phyloP scores from a whole-genome alignment of 306 rosid genomes.

The Senna tora region DNA sequence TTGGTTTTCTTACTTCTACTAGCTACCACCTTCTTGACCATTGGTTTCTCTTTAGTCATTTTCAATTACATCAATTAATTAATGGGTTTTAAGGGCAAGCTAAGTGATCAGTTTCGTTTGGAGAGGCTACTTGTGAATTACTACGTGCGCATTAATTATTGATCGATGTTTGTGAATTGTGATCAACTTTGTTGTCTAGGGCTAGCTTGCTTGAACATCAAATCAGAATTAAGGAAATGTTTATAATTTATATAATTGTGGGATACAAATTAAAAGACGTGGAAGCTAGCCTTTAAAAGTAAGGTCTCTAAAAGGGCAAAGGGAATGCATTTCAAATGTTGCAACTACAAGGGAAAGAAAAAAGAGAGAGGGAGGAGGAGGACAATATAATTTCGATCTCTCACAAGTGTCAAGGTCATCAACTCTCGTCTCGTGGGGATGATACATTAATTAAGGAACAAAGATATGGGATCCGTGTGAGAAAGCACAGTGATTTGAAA shows the following conservation, averaged over 20 bases:
- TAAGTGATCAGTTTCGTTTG: no score
- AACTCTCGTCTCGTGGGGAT: no score
- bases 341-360: constrained; percentile 3
- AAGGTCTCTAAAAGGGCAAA: constrained; percentile 11
- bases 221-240: constrained; percentile 34
- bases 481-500: constrained; percentile 11
- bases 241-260: not conserved
- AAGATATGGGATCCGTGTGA: not conserved
- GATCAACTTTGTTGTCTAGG: constrained; percentile 29
- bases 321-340: constrained; percentile 31
- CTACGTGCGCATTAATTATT: constrained; percentile 24
- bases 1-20: constrained; percentile 15
- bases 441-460: not conserved
- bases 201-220: constrained; percentile 53
- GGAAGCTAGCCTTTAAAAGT: not conserved
- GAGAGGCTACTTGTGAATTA: no score
- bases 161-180: no score
- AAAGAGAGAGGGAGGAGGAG: not conserved
- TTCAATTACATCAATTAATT: no score
- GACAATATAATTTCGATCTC: no score
- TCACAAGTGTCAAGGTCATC: constrained; percentile 13
- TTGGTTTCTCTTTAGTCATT: constrained; percentile 35
- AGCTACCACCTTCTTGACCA: constrained; percentile 46
- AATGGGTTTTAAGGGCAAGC: no score
- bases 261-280: no score